Evolutionary conservation across 805 yeast genomes (phyloP).

Genomic region (Huiozyma sinensis): DNA sequence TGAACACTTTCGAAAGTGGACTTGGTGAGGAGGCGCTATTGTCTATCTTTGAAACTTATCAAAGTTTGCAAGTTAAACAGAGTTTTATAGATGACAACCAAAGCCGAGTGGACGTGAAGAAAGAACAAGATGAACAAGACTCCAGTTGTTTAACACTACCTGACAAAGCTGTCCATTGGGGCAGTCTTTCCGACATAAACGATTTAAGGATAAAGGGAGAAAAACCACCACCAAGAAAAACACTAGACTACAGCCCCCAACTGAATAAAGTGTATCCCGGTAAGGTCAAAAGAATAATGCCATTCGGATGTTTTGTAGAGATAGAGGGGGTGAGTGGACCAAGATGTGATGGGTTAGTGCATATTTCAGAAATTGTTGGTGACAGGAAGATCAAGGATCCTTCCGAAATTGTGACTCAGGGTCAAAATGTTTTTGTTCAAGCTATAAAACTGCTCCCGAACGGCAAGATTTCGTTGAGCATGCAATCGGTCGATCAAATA

Average conservation of each 20-base stretch:
- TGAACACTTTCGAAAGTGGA: conserved; percentile 20
- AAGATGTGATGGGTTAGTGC: conserved; percentile 55
- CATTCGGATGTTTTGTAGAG: conserved; percentile 72
- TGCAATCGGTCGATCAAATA: conserved; percentile 63
- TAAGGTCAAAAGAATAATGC: conserved; percentile 43
- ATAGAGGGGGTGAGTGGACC: conserved; percentile 31
- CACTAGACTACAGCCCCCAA: conserved; percentile 26
- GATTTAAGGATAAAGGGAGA: conserved; percentile 8
- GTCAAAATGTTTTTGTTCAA: conserved; percentile 57
- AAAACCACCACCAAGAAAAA: background rate
- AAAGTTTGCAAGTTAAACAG: background rate
- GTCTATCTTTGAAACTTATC: conserved; percentile 6
- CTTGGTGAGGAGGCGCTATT: conserved; percentile 1
- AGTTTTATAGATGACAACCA: background rate
- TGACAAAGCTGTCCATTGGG: conserved; percentile 14
- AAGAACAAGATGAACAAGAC: conserved; percentile 5
- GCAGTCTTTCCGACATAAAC: conserved; percentile 7
- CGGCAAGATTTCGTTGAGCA: conserved; percentile 45
- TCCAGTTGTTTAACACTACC: conserved; percentile 6
- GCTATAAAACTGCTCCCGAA: conserved; percentile 38
- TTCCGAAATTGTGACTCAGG: conserved; percentile 41
- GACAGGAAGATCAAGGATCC: conserved; percentile 43
- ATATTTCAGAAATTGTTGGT: conserved; percentile 55
- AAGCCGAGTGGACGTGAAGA: conserved; percentile 4
- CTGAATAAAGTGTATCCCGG: conserved; percentile 50